Conservation (phyloP, 306 rosid genomes). For the Fragaria vesca region DNA sequence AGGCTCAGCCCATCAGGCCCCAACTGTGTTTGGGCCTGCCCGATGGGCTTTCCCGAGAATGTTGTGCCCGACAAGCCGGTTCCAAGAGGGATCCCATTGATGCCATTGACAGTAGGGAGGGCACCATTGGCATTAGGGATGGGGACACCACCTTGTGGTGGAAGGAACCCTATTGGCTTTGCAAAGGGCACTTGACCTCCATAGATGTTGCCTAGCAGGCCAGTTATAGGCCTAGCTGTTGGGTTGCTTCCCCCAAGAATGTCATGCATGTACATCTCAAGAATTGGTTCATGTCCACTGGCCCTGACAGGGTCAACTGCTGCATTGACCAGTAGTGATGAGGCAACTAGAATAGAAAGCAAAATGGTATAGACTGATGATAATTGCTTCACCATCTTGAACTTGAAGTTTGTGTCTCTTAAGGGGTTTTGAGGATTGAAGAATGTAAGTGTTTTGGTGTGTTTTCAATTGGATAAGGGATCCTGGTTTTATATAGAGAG, state of each 20-base stretch:
- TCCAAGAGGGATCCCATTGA: conserved; percentile 66
- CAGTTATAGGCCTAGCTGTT: conserved; percentile 80
- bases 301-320: conserved; percentile 48
- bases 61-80: conserved; percentile 63
- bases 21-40: conserved; percentile 41
- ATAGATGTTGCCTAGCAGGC: conserved; percentile 77
- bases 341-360: conserved; percentile 26
- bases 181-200: conserved; percentile 87
- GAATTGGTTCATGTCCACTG: conserved; percentile 51
- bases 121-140: conserved; percentile 87
- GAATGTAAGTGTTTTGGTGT: conserved; percentile 9
- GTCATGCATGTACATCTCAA: conserved; percentile 88
- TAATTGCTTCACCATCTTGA: conserved; percentile 33
- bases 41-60: conserved; percentile 46
- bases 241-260: conserved; percentile 78
- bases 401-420: neutral
- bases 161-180: conserved; percentile 59
- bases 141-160: conserved; percentile 57
- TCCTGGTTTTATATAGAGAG: conserved; percentile 32
- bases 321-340: conserved; percentile 30
- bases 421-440: neutral
- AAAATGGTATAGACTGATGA: conserved; percentile 26
- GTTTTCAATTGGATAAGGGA: conserved; percentile 20
- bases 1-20: conserved; percentile 75
- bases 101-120: conserved; percentile 64